Percentiles rank a stretch among this genome's conserved stretches.
These are phyloP conservation scores for Fusarium nisikadoi DNA, from an alignment of 2,329 filamentous ascomycete genomes.

Conservation along the genomic window DNA sequence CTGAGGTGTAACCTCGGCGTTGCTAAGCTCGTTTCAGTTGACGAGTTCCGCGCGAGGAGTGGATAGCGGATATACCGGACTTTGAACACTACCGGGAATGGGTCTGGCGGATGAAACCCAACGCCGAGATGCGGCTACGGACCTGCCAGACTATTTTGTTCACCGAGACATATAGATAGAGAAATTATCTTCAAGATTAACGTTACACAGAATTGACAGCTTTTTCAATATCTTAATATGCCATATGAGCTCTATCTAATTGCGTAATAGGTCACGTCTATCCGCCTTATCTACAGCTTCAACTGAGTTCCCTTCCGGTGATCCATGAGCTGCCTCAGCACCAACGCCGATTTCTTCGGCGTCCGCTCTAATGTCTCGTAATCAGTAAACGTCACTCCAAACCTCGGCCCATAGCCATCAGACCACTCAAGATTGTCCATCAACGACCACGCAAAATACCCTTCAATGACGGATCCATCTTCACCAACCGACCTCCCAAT, in stretches of 20 bases:
- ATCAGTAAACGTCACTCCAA: conserved; percentile 25
- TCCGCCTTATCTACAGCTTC: not conserved
- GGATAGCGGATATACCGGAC: not conserved
- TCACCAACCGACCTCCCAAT: conserved; percentile 40
- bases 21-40: not conserved
- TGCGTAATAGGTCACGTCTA: not conserved
- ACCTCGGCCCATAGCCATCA: conserved; percentile 24
- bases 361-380: conserved; percentile 29
- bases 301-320: not conserved
- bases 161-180: not conserved
- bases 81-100: not conserved
- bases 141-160: not conserved
- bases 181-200: fast-evolving
- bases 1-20: not conserved
- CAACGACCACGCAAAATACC: conserved; percentile 34
- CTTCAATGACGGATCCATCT: conserved; percentile 10
- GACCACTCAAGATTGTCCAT: conserved; percentile 38
- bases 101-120: not conserved
- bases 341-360: conserved; percentile 27
- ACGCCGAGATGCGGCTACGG: not conserved
- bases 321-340: not conserved
- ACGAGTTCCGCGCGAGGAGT: not conserved
- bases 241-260: not conserved
- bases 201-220: fast-evolving
- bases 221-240: fast-evolving